These are phyloP conservation scores for Trichoderma virens DNA, from an alignment of 495 filamentous ascomycete species.

Conservation along the genomic window DNA sequence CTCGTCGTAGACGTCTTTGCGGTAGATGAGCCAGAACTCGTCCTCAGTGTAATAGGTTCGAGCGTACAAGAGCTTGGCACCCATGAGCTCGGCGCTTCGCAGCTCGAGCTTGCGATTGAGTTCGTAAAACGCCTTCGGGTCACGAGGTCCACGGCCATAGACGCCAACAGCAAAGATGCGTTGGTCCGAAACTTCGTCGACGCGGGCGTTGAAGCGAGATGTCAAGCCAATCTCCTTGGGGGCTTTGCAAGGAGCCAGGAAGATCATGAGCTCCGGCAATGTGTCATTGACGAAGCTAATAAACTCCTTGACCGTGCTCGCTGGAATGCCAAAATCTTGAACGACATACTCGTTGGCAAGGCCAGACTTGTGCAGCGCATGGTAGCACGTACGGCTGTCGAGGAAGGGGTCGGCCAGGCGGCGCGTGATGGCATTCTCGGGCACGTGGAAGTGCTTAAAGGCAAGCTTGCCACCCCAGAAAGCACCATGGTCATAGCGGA, in stretches of 20 bases:
- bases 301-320: slow-evolving; percentile 31
- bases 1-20: slow-evolving; percentile 37
- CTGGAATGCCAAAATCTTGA: slow-evolving; percentile 47
- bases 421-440: slow-evolving; percentile 45
- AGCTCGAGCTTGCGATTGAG: slow-evolving; percentile 54
- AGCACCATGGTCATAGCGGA: slow-evolving; percentile 53
- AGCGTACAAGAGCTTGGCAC: slow-evolving; percentile 47
- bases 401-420: slow-evolving; percentile 45
- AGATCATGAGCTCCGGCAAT: slow-evolving; percentile 42
- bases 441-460: slow-evolving; percentile 42
- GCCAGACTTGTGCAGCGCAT: slow-evolving; percentile 44
- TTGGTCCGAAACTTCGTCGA: slow-evolving; percentile 25
- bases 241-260: slow-evolving; percentile 45
- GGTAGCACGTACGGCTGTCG: slow-evolving; percentile 50
- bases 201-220: slow-evolving; percentile 25
- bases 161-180: slow-evolving; percentile 41
- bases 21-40: slow-evolving; percentile 47
- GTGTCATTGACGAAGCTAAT: slow-evolving; percentile 31
- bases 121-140: slow-evolving; percentile 28
- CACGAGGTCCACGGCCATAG: slow-evolving; percentile 31
- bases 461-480: slow-evolving; percentile 51
- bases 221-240: slow-evolving; percentile 25
- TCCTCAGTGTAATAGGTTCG: slow-evolving; percentile 49
- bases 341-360: slow-evolving; percentile 40
- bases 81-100: slow-evolving; percentile 49